Evolutionary conservation across 2,329 filamentous ascomycete species (phyloP), one percentile per base, ranked within the genome.

Genomic region (Paramyrothecium roridum): DNA sequence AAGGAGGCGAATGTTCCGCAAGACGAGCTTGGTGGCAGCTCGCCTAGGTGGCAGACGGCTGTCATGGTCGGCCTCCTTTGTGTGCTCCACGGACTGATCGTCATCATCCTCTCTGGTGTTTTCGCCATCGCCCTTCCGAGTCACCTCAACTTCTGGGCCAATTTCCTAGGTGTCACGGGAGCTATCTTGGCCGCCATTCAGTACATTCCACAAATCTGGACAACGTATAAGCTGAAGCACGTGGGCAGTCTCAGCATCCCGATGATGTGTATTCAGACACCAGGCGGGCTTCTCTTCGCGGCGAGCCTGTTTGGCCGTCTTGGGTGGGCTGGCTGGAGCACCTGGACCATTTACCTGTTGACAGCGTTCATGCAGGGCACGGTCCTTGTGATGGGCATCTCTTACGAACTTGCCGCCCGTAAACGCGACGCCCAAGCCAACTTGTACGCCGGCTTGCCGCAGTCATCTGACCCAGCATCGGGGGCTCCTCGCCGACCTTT

Each of bases 211-310:
- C 95, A 99, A 74, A 96, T 99, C 60, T 92, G 87, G 76, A 97
- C 90, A 52, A 99, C 95, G 0, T 96, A 90, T 74, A 83, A 80
- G 52, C 78, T 97, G 56, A 89, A 93, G 68, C 88, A 93, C 64
- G 89, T 96, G 2, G 92, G 92, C 54, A 96, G 92, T 70, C 76
- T 99, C 64, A 96, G 91, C 66, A 95, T 99, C 55, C 88, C 91
- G 4, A 98, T 97, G 89, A 98, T 99, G 93, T 89, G 90, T 69
- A 96, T 99, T 34, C 95, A 99, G 72, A 97, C 93, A 0, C 95
- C 95, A 0, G 95, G 95, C 1, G 92, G 91, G 56, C 87, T 96
- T 63, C 76, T 99, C 8, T 98, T 96, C 75, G 92, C 93, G 0
- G 87, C 82, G 13, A 97, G 92, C 69, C 76, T 99, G 47, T 91